These are phyloP conservation scores for Leishmania aethiopica DNA, from an alignment of 208 protist genomes.

Conservation along the genomic window DNA sequence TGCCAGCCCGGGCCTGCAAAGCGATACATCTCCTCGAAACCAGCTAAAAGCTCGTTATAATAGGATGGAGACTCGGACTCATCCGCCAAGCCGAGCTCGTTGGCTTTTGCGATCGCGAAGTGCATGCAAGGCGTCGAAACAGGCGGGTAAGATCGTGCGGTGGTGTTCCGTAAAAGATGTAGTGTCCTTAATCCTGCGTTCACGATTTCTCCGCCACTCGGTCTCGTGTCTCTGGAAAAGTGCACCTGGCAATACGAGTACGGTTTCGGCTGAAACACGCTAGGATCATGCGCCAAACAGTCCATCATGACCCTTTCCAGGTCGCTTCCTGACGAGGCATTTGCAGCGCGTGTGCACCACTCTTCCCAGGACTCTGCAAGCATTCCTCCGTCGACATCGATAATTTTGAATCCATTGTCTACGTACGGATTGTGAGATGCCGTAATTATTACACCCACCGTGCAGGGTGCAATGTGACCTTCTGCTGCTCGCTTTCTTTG, in stretches of 20 bases:
- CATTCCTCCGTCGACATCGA: conserved; percentile 84
- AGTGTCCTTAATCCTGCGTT: conserved; percentile 30
- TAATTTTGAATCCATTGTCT: conserved; percentile 92
- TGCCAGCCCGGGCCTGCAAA: not conserved
- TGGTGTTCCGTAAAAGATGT: conserved; percentile 18
- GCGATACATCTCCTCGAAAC: conserved; percentile 31
- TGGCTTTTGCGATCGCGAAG: conserved; percentile 50
- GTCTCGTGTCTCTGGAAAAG: conserved; percentile 61
- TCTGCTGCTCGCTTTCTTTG: conserved; percentile 9
- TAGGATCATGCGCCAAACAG: conserved; percentile 24
- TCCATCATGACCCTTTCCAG: conserved; percentile 42
- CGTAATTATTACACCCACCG: conserved; percentile 82
- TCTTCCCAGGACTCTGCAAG: conserved; percentile 67
- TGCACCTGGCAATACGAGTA: conserved; percentile 21
- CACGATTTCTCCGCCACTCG: conserved; percentile 47
- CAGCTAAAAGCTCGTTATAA: conserved; percentile 35
- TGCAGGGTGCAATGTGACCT: not conserved
- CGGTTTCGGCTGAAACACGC: not conserved
- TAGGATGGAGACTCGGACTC: conserved; percentile 32
- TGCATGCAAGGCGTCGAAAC: conserved; percentile 83
- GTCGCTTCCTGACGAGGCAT: conserved; percentile 53
- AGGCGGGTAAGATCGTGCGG: conserved; percentile 29
- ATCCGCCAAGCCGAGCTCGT: conserved; percentile 2
- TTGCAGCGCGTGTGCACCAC: conserved; percentile 60
- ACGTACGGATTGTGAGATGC: conserved; percentile 85